Base-by-base conservation (phyloP, 208 protist species). In the Naegleria lovaniensis region DNA sequence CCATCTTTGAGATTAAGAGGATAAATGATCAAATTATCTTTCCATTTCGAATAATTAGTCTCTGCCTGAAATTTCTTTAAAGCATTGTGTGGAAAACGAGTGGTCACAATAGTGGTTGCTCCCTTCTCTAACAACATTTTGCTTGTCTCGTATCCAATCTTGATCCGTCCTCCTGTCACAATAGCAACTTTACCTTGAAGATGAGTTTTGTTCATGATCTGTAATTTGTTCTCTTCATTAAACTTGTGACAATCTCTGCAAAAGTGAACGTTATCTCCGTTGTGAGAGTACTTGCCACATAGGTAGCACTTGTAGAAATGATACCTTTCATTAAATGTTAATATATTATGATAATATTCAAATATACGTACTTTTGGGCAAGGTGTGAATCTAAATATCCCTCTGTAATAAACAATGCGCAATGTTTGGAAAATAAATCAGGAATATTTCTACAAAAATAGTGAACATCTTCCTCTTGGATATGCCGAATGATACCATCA, bases 11-110 rank as follows among this genome's bases (percentile, higher is more conserved):
- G 91, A 92, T 99, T 97, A 11, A 99, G 91, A 2, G 97, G 96
- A 93, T 97, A 98, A 58, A 98, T 92, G 91, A 98, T 95, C 43
- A 99, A 93, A 25, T 97, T 95, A 90, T 97, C 93, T 83, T 95
- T 93, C 96, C 96, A 99, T 58, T 93, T 85, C 7, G 90, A 91
- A 92, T 97, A 98, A 92, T 99, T 97, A 7, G 94, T 85, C 94
- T 98, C 95, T 91, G 95, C 91, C 83, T 95, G 93, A 91, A 97
- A 97, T 79, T 95, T 95, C 25, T 94, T 93, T 48, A 96, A 92
- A 5, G 95, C 95, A 92, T 97, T 96, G 93, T 96, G 4, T 13
- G 11, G 5, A 58, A 88, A 88, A 16, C 84, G 15, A 0, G 97
- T 97, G 7, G 96, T 97, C 36, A 95, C 97, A 9, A 98, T 92